Evolutionary conservation across 345 rosid species (phyloP).

Genomic region (Citrus trifoliata): DNA sequence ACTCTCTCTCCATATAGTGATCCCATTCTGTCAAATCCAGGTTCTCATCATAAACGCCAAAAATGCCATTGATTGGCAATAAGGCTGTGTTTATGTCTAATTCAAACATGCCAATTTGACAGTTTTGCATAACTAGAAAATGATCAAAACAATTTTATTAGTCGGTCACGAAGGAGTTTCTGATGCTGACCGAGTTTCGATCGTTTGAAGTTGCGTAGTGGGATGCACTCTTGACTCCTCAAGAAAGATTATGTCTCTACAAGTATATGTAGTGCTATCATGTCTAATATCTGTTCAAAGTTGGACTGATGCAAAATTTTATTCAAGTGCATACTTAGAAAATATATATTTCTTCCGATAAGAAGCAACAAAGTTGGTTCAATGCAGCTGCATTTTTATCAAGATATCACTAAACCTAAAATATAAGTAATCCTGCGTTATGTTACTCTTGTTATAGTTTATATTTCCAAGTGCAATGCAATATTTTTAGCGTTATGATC

Average conservation of each 20-base stretch:
- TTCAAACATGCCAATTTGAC: not conserved
- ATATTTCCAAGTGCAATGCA: too few species aligned
- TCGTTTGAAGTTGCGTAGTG: not conserved
- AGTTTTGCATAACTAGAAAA: too few species aligned
- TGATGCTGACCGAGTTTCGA: not conserved
- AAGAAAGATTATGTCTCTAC: not conserved
- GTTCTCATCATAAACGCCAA: slow-evolving; percentile 34
- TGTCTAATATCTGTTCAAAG: not conserved
- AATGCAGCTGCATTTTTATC: too few species aligned
- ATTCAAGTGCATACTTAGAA: too few species aligned
- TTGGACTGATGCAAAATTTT: too few species aligned
- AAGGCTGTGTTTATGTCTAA: not conserved
- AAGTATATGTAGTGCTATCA: not conserved
- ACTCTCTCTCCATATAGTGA: slow-evolving; percentile 69
- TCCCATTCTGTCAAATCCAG: slow-evolving; percentile 80
- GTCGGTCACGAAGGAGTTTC: not conserved
- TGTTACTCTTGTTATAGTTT: too few species aligned
- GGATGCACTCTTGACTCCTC: not conserved
- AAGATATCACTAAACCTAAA: too few species aligned
- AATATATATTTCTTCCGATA: too few species aligned
- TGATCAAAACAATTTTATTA: not conserved
- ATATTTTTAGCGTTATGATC: too few species aligned
- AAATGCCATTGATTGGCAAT: not conserved
- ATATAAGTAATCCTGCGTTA: too few species aligned
- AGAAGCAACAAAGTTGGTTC: too few species aligned